A percentile compares a stretch with the other conserved stretches of the same genome.
phyloP scores from a whole-genome alignment of 805 yeast genomes.

The Torulaspora microellipsoides region DNA sequence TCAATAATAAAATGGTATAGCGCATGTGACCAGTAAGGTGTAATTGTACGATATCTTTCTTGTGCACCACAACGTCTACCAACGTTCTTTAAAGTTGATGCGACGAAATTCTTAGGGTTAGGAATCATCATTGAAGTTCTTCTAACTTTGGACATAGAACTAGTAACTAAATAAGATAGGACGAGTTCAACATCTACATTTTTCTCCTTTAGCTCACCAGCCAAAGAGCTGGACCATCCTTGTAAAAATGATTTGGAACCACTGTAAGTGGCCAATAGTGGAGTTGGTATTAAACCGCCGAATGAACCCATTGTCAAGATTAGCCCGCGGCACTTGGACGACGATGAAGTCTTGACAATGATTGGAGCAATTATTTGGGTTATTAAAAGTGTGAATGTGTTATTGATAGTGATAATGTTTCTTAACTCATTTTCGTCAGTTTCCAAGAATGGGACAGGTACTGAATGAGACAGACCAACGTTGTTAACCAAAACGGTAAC shows the following conservation, averaged over 20 bases:
- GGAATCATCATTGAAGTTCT: conserved; percentile 74
- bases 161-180: conserved; percentile 83
- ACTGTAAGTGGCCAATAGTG: conserved; percentile 86
- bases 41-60: conserved; percentile 76
- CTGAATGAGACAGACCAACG: conserved; percentile 91
- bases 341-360: conserved; percentile 51
- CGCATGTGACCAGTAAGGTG: conserved; percentile 95
- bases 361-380: conserved; percentile 76
- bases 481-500: conserved; percentile 81
- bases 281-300: conserved; percentile 91
- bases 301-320: conserved; percentile 95
- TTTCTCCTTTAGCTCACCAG: conserved; percentile 69
- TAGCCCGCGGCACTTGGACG: conserved; percentile 54
- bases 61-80: conserved; percentile 93
- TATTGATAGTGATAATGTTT: conserved; percentile 80
- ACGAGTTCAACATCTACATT: conserved; percentile 83
- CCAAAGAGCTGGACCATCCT: conserved; percentile 84
- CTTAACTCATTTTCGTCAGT: conserved; percentile 70
- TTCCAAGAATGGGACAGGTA: conserved; percentile 89
- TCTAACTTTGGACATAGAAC: conserved; percentile 92
- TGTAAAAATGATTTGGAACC: conserved; percentile 96
- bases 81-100: conserved; percentile 57
- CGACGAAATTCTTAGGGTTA: conserved; percentile 73
- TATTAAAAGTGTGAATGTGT: conserved; percentile 73
- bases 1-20: conserved; percentile 80